Evolutionary conservation across 495 filamentous ascomycete species (phyloP).

Genomic region (Tuber microsphaerosporum): DNA sequence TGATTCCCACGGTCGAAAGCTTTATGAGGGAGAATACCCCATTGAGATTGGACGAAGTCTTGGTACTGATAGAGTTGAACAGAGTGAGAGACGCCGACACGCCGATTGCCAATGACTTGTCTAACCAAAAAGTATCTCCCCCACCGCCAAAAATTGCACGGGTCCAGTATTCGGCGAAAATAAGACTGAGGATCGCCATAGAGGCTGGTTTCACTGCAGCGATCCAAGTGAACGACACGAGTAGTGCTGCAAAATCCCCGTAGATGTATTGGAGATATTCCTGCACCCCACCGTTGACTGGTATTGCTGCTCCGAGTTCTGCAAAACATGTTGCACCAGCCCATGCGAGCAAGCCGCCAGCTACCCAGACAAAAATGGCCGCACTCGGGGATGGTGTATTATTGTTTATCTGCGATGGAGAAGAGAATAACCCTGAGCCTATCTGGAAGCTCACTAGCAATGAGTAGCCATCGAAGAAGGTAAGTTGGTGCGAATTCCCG

Average conservation of each 20-base stretch:
- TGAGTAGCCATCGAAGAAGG: conserved; percentile 48
- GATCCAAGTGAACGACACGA: conserved; percentile 55
- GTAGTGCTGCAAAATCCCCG: conserved; percentile 51
- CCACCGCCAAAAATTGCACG: not conserved
- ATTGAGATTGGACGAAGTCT: conserved; percentile 50
- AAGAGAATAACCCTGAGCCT: conserved; percentile 53
- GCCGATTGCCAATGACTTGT: conserved; percentile 31
- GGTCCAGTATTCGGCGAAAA: conserved; percentile 50
- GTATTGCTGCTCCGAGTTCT: conserved; percentile 52
- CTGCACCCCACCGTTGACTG: conserved; percentile 51
- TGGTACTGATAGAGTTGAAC: conserved; percentile 54
- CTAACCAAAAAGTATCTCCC: conserved; percentile 41
- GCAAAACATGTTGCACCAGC: conserved; percentile 52
- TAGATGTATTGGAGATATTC: conserved; percentile 52
- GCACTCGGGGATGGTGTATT: conserved; percentile 52
- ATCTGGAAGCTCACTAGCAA: conserved; percentile 54
- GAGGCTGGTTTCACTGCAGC: conserved; percentile 54
- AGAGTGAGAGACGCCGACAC: conserved; percentile 47
- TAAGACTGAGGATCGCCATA: conserved; percentile 53
- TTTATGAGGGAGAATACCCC: conserved; percentile 53
- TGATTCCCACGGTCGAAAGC: conserved; percentile 31
- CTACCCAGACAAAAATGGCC: conserved; percentile 50
- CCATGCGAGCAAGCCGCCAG: conserved; percentile 53
- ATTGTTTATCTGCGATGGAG: conserved; percentile 52
- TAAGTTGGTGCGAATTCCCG: not conserved